Base-by-base conservation (phyloP, 202 grass and related monocot genomes). In the Setaria viridis region DNA sequence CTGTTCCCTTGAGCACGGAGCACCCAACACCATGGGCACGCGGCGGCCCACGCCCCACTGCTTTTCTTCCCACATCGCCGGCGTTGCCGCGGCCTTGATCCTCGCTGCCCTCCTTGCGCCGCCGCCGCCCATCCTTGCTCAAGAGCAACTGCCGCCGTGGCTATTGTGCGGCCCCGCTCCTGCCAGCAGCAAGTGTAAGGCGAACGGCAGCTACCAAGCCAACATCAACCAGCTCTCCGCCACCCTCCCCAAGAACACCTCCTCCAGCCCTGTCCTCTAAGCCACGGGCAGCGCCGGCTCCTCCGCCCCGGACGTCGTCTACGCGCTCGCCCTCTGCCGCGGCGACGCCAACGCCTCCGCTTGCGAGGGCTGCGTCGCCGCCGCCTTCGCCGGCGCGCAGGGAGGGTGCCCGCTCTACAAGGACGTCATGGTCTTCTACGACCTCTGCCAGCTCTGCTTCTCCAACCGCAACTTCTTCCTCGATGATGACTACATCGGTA, bases 371-470 rank as follows among this genome's bases (percentile, higher is more conserved):
- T 94, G 92, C 78, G 67, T 94, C 16, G 67, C 76, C 10, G 4
- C 43, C 16, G 90, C 72, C 56, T 76, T 88, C 80, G n/a, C 0
- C 1, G 82, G 82, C 67, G 89, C 57, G 14, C 87, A 11, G 63
- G 33, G 53, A 13, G 42, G 74, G 53, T 94, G 92, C 76, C 68
- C 85, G 4, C 21, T 88, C 62, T 9, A 65, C 81, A 88, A 58
- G 70, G 84, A 76, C 21, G 90, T 80, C 1, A 19, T 71, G 2
- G 20, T 73, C 79, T 92, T 48, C 76, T 86, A 92, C 62, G 93
- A 95, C 41, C 56, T 62, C 65, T 95, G 93, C 88, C 74, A 88
- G 49, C 82, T 95, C 17, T 78, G 82, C 82, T 92, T 83, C 90
- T 90, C 93, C 79, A 80, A 92, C 56, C 82, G 70, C 20, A 37